These are phyloP conservation scores for Boletus speciosus DNA, from an alignment of 768 basidiomycete genomes.

Conservation along the genomic window DNA sequence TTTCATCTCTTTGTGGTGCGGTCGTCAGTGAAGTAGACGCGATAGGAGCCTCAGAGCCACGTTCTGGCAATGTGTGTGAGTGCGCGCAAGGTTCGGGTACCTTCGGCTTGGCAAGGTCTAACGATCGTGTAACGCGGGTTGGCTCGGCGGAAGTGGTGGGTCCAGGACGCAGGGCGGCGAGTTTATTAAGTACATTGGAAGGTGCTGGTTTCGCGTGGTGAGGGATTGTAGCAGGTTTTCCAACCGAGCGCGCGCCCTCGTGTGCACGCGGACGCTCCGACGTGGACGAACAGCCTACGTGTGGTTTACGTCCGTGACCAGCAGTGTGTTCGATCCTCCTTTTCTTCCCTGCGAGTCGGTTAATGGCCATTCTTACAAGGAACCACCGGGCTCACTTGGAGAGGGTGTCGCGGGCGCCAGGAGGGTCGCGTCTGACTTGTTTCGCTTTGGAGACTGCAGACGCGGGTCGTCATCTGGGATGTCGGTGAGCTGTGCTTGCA, in stretches of 20 bases:
- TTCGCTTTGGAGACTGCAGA: constrained; percentile 47
- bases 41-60: constrained; percentile 1
- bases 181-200: constrained; percentile 52
- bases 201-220: constrained; percentile 38
- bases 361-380: not conserved
- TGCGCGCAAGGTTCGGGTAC: constrained; percentile 2
- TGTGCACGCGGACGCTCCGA: constrained; percentile 15
- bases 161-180: constrained; percentile 37
- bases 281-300: constrained; percentile 3
- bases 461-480: constrained; percentile 25
- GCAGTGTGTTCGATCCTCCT: constrained; percentile 39
- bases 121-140: constrained; percentile 29
- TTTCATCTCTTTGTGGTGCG: constrained; percentile 48
- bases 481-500: constrained; percentile 53
- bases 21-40: constrained; percentile 1
- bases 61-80: constrained; percentile 3
- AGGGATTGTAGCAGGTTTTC: not conserved
- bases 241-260: constrained; percentile 8
- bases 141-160: constrained; percentile 16
- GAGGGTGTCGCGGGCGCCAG: constrained; percentile 57
- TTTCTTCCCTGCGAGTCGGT: constrained; percentile 34
- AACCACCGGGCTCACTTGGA: constrained; percentile 49
- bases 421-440: constrained; percentile 36
- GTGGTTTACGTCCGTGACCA: constrained; percentile 20
- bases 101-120: constrained; percentile 20